Evolutionary conservation across 139 green algal species (phyloP), one percentile per base, ranked within the genome.

Genomic region (Microglena sp.): DNA sequence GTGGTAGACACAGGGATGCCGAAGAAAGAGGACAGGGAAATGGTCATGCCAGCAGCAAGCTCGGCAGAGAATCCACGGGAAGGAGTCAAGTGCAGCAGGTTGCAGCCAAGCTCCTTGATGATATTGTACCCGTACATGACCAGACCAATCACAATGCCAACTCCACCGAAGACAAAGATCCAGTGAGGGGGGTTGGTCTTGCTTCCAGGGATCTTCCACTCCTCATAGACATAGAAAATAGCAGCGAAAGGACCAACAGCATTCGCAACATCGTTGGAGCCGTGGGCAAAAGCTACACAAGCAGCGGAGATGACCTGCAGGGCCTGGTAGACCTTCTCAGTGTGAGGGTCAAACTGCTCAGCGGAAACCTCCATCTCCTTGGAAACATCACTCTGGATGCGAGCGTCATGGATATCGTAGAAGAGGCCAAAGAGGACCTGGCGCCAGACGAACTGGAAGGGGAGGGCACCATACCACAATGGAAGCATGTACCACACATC

Each of bases 281-380:
- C 89, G 66, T 95, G 89, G 4, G 87, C 77, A 64, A 98, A 96
- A 1, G 84, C 84, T 43, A 90, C 85, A 31, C 76, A 85, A 57
- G 76, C 84, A 2, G 92, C 86, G 27, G 89, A 90, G 69, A 95
- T 82, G 15, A 97, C 86, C 79, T 96, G 89, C 15, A 68, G 71
- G 65, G 68, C 66, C 44, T 75, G 64, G 58, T 68, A 79, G 11
- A 76, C 58, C 11, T 77, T 60, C 79, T 95, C 88, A 0, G 86
- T 89, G 44, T 79, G 73, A 1, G 66, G 44, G 63, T 90, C 82
- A 57, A 92, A 95, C 35, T 77, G 33, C 64, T 67, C 73, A 50
- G 50, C 24, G 8, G 45, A 24, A 0, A 74, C 46, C 4, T 21
- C 46, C 22, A 53, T 33, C 36, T 72, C 46, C 4, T n/a, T 8